Conservation (phyloP, 108 stramenopile genomes). For the Skeletonema tropicum region DNA sequence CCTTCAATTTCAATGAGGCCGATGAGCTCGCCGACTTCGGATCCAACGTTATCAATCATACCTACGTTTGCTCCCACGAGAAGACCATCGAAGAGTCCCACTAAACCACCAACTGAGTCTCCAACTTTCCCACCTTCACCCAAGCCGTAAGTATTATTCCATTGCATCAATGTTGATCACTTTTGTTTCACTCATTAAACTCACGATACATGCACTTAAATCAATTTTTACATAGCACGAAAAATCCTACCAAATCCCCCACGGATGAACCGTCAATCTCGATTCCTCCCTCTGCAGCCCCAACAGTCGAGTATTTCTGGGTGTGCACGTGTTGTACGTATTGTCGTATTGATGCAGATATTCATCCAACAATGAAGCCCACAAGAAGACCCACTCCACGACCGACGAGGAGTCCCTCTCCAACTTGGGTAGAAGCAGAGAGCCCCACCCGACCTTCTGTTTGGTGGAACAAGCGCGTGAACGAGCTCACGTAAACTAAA, state of each 20-base stretch:
- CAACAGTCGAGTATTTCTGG: slow-evolving; percentile 12
- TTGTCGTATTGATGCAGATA: slow-evolving; percentile 2
- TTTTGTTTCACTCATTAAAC: background rate
- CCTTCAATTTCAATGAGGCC: background rate
- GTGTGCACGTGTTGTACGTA: slow-evolving; percentile 1
- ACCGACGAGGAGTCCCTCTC: background rate
- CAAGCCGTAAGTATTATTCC: background rate
- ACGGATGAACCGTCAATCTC: slow-evolving; percentile 3
- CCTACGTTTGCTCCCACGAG: background rate
- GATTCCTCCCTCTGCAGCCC: background rate
- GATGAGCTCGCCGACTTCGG: background rate
- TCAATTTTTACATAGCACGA: background rate
- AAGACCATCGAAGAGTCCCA: background rate
- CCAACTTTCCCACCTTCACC: background rate
- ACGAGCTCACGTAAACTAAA: background rate
- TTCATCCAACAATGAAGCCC: slow-evolving; percentile 11
- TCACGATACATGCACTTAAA: background rate
- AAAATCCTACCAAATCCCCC: background rate
- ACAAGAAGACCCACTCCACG: slow-evolving; percentile 8
- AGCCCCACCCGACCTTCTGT: background rate
- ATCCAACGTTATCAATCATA: background rate
- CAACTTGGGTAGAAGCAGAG: background rate
- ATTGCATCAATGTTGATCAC: background rate
- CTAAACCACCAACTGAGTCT: background rate
- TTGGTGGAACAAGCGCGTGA: slow-evolving; percentile 1